Conservation (phyloP, 805 yeast species). For the Cyberlindnera americana region DNA sequence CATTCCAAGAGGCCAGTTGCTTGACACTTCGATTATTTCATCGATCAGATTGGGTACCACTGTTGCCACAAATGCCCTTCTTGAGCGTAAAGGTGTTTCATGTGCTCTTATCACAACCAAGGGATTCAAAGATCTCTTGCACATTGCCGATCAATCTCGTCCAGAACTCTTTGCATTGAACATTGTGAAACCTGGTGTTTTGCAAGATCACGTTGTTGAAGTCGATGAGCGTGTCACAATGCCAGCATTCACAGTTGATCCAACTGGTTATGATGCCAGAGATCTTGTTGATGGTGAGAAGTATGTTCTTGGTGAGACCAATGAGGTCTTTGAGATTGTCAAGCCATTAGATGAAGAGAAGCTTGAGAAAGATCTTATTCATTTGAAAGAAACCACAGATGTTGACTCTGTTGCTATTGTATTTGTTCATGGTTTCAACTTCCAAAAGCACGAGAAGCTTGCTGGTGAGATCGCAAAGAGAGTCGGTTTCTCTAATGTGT, state of each 20-base stretch:
- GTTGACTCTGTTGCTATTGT: slow-evolving; percentile 34
- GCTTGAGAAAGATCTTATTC: slow-evolving; percentile 19
- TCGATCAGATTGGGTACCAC: slow-evolving; percentile 48
- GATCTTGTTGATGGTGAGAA: slow-evolving; percentile 29
- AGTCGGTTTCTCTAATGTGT: slow-evolving; percentile 28
- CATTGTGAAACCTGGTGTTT: slow-evolving; percentile 43
- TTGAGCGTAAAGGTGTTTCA: slow-evolving; percentile 48
- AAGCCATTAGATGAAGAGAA: slow-evolving; percentile 31
- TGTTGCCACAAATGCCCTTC: slow-evolving; percentile 51
- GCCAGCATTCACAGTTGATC: slow-evolving; percentile 49
- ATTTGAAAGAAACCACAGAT: slow-evolving; percentile 25
- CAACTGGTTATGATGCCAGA: slow-evolving; percentile 35
- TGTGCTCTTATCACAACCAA: slow-evolving; percentile 46
- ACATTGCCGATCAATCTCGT: slow-evolving; percentile 51
- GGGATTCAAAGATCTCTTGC: slow-evolving; percentile 48
- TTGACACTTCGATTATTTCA: slow-evolving; percentile 36
- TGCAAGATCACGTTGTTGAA: slow-evolving; percentile 43
- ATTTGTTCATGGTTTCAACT: slow-evolving; percentile 35
- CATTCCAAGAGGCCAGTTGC: slow-evolving; percentile 32
- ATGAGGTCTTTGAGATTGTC: slow-evolving; percentile 37
- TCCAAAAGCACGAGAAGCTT: slow-evolving; percentile 35
- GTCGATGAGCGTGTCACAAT: slow-evolving; percentile 55
- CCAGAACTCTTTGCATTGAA: slow-evolving; percentile 49
- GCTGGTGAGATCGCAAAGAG: slow-evolving; percentile 33
- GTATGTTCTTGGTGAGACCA: slow-evolving; percentile 39